Evolutionary conservation across 352 stramenopile species (phyloP).

Genomic region (Pythium rhizo-oryzae): DNA sequence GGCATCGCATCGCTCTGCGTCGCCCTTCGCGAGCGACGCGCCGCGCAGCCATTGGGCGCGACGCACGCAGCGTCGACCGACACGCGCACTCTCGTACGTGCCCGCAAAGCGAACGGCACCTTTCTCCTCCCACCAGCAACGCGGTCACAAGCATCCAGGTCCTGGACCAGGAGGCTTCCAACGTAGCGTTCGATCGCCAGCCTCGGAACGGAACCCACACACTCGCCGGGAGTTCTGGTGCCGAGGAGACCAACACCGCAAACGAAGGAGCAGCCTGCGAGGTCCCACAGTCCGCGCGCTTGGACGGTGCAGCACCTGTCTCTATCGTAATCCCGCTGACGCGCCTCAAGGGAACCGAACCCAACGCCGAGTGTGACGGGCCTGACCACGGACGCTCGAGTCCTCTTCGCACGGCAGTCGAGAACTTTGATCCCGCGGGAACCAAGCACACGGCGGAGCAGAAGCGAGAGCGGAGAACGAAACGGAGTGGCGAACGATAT

Average conservation of each 20-base stretch:
- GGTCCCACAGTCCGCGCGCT: slow-evolving; percentile 6
- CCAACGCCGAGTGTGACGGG: neutral
- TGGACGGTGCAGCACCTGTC: neutral
- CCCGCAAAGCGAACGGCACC: neutral
- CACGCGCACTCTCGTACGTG: neutral
- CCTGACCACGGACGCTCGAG: neutral
- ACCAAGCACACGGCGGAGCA: neutral
- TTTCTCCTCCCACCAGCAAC: neutral
- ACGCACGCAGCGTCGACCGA: slow-evolving; percentile 19
- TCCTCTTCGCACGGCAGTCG: neutral
- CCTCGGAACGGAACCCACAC: neutral
- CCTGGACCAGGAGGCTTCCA: too few relatives aligned
- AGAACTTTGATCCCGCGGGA: slow-evolving; percentile 4
- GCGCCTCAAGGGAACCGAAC: neutral
- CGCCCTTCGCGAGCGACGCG: neutral
- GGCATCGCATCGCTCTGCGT: neutral
- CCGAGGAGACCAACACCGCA: neutral
- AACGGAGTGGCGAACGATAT: too few relatives aligned
- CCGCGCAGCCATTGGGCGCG: slow-evolving; percentile 15
- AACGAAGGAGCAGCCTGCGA: slow-evolving; percentile 4
- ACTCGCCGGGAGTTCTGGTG: neutral
- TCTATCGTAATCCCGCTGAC: slow-evolving; percentile 7
- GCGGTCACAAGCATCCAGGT: neutral
- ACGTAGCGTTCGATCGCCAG: neutral
- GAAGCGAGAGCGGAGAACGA: slow-evolving; percentile 3